Evolutionary conservation across 768 basidiomycete genomes (phyloP), one percentile per base, ranked within the genome.

Genomic region (Collybia mongolica): DNA sequence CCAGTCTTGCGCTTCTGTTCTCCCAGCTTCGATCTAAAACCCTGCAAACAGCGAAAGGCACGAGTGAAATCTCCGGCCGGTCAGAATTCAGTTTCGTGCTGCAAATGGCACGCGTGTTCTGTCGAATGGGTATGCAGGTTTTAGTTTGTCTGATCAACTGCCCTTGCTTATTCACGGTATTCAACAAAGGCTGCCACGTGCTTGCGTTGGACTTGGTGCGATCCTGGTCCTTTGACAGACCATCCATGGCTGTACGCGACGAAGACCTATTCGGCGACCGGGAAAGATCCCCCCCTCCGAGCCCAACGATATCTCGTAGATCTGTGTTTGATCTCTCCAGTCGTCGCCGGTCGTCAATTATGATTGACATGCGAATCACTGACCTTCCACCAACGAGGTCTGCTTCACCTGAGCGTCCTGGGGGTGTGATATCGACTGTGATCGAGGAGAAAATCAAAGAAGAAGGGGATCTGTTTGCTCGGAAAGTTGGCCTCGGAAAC

Each of bases 21-120:
- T 88, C 87, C 8, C 90, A 97, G 55, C 72, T 99, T 48, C 86
- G 90, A 55, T 83, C 86, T 26, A 95, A 90, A 72, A 94, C 94
- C 0, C 70, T 98, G 22, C 96, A 98, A 72, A 86, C 96, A 3
- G 90, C 89, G 1, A 87, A 94, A 64, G 96, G 96, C 12, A 93
- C 91, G 0, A 93, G 86, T 58, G 91, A 95, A 60, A 93, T 98
- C 23, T 86, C 91, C 0, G 90, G 88, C 15, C 79, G 80, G 39
- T 82, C 85, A 11, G 96, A 99, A 63, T 98, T 95, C 69, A 94
- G 90, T 63, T 98, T 98, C 65, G 92, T 99, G 8, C 73, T 95
- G 23, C 95, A 98, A 69, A 93, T 93, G 58, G 90, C 94, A 0
- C 82, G 93, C 23, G 90, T 96, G 6, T 94, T 98, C 58, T 93